Base-by-base conservation (phyloP, 805 yeast species). In the Candida rishiriensis region DNA sequence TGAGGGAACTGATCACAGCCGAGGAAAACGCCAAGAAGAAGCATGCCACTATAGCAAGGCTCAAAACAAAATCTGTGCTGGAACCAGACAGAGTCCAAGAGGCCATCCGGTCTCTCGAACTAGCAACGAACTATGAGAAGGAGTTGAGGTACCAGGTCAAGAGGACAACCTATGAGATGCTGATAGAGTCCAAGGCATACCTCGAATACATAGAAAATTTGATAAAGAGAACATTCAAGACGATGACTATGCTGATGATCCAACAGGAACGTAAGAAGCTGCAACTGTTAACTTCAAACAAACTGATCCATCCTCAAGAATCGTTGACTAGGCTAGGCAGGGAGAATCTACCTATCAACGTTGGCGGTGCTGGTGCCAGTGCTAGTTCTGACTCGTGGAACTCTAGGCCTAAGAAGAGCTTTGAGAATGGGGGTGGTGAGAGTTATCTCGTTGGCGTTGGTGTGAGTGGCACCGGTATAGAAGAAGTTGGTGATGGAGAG, bases 71-170 rank as follows among this genome's bases (percentile, higher is more conserved):
- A 54, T 71, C 88, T 31, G 79, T 85, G 40, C 81, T 88, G 41
- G 91, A 85, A 55, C 96, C 98, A 0, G 63, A 86, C 26, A 88
- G 84, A 60, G 95, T 88, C 3, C 97, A 93, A 54, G 97, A 90
- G 53, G 95, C 97, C 0, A 78, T 91, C 28, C 72, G 83, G 43
- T 72, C 86, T 9, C 70, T 90, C 44, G 96, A 90, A 60, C 79
- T 76, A 29, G 93, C 96, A 1, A 79, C 86, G 11, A 78, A 77
- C 45, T 71, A 77, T 14, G 97, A 91, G 61, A 85, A 85, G 49
- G 83, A 81, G 31, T 72, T 90, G 43, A 79, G 83, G n/a, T 68
- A 76, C 46, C 93, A 86, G 53, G 83, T 90, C 34, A 81, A 85
- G 48, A 73, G 96, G 50, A 83, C 91, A 14, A 85, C 96, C 2